These are phyloP conservation scores for Nicotiana obtusifolia DNA, from an alignment of 257 asterid genomes.

Conservation along the genomic window DNA sequence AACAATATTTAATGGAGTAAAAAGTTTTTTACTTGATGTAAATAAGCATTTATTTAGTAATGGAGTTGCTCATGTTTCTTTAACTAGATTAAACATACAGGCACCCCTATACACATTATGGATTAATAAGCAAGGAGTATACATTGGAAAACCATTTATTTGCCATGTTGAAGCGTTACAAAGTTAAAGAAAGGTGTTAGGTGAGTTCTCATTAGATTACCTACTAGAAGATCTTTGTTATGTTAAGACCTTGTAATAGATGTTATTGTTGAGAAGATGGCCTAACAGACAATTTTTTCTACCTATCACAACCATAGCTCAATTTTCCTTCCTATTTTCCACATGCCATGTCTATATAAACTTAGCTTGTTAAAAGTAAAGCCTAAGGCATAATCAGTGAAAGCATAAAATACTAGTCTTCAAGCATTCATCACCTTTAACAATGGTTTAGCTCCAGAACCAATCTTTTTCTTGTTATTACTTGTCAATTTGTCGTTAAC, in stretches of 20 bases:
- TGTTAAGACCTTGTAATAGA: neutral
- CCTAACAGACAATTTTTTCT: neutral
- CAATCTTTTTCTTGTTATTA: constrained; percentile 3
- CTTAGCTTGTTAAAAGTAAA: neutral
- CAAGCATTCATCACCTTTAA: neutral
- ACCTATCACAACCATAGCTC: neutral
- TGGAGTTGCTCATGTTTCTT: neutral
- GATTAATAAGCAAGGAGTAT: too few species aligned
- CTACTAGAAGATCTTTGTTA: neutral
- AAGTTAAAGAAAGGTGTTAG: too few species aligned
- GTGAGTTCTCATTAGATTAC: neutral
- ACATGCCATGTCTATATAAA: neutral
- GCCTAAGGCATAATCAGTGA: neutral
- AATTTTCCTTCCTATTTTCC: neutral
- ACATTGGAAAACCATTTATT: too few species aligned
- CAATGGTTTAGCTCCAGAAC: neutral
- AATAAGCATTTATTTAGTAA: neutral
- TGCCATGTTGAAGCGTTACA: neutral
- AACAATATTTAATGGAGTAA: too few species aligned
- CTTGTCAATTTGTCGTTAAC: neutral
- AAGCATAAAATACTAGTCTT: neutral
- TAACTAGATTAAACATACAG: neutral
- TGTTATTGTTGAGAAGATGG: neutral
- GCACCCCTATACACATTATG: neutral
- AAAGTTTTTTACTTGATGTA: too few species aligned